These are phyloP conservation scores for Cutaneotrichosporon sp. DNA, from an alignment of 1,284 basidiomycete species.

Conservation along the genomic window DNA sequence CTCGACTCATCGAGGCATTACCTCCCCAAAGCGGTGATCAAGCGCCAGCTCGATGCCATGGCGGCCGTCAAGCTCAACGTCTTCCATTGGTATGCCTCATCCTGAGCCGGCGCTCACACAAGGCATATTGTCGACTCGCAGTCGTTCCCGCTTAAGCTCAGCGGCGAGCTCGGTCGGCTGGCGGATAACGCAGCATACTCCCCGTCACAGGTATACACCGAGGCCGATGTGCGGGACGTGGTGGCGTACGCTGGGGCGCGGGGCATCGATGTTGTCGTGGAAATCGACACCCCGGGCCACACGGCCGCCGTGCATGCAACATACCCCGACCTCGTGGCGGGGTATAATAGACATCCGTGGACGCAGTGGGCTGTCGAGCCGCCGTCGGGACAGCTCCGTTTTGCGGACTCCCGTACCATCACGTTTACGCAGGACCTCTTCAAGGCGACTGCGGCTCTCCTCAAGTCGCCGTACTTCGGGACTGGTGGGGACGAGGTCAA, in stretches of 20 bases:
- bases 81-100: conserved; percentile 11
- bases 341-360: conserved; percentile 54
- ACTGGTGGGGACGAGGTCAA: conserved; percentile 84
- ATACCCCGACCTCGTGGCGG: conserved; percentile 63
- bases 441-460: conserved; percentile 24
- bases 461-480: conserved; percentile 56
- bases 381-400: conserved; percentile 72
- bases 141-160: conserved; percentile 3
- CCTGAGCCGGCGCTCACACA: background rate
- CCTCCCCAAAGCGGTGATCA: background rate
- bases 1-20: conserved; percentile 61
- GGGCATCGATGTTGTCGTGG: conserved; percentile 72
- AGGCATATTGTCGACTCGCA: conserved; percentile 1
- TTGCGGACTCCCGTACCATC: conserved; percentile 54
- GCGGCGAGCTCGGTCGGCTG: conserved; percentile 56
- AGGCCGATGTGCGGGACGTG: conserved; percentile 60
- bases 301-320: conserved; percentile 62
- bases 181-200: conserved; percentile 57
- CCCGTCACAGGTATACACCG: conserved; percentile 52
- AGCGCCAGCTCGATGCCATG: conserved; percentile 71
- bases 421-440: conserved; percentile 55
- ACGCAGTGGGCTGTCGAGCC: conserved; percentile 53
- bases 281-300: conserved; percentile 66
- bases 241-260: conserved; percentile 68
- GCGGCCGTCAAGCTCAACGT: conserved; percentile 64